These are phyloP conservation scores for Punica granatum DNA, from an alignment of 345 rosid genomes.

Conservation along the genomic window DNA sequence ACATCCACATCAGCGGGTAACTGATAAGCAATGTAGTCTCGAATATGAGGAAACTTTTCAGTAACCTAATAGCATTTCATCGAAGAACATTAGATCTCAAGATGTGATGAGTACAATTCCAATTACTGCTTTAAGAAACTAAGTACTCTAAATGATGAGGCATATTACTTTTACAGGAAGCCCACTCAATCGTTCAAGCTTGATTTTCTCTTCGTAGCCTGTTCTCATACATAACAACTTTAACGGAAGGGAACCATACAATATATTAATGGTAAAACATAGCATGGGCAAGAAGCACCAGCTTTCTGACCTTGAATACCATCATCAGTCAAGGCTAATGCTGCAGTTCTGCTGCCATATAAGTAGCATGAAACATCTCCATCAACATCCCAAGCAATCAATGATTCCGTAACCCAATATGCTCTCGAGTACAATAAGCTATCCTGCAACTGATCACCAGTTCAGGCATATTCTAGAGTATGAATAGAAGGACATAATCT, in stretches of 20 bases:
- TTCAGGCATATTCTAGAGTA: not conserved
- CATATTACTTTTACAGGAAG: slow-evolving; percentile 45
- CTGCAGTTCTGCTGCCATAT: slow-evolving; percentile 57
- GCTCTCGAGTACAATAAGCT: slow-evolving; percentile 52
- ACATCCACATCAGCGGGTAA: slow-evolving; percentile 46
- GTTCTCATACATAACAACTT: slow-evolving; percentile 15
- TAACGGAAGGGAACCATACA: not conserved
- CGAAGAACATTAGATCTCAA: not conserved
- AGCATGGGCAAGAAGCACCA: not conserved
- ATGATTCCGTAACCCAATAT: slow-evolving; percentile 52
- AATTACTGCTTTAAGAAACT: not conserved
- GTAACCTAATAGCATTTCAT: slow-evolving; percentile 38
- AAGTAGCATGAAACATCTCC: slow-evolving; percentile 54
- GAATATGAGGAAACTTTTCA: slow-evolving; percentile 80
- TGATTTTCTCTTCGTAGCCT: slow-evolving; percentile 53
- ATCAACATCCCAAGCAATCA: slow-evolving; percentile 85
- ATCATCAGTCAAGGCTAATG: slow-evolving; percentile 41
- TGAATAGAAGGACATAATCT: not conserved
- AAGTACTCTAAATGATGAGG: not conserved
- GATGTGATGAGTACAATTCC: not conserved
- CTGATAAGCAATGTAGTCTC: slow-evolving; percentile 50
- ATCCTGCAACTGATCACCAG: slow-evolving; percentile 41
- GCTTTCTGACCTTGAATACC: slow-evolving; percentile 52
- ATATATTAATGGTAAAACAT: not conserved
- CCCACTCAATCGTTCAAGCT: slow-evolving; percentile 52